These are phyloP conservation scores for Hypoxylon sp. DNA, from an alignment of 2,329 filamentous ascomycete species.

Conservation along the genomic window DNA sequence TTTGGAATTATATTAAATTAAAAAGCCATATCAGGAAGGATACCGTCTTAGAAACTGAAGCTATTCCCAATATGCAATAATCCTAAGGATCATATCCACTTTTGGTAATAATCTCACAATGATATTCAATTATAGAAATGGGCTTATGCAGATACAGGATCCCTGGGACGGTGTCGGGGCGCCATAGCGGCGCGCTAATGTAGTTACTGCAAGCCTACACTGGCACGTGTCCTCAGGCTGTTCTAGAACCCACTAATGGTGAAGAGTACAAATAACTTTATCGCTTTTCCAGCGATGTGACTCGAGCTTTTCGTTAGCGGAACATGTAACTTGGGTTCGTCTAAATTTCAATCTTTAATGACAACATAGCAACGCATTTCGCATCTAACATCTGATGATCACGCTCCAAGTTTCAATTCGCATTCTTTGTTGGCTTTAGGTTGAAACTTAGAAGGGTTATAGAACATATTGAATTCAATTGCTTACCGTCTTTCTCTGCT, in stretches of 20 bases:
- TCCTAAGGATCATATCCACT: no score
- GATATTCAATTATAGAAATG: no score
- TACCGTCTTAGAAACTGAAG: no score
- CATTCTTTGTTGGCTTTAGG: slow-evolving; percentile 23
- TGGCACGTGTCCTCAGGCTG: slow-evolving; percentile 47
- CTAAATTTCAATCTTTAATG: slow-evolving; percentile 29
- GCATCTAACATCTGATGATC: slow-evolving; percentile 32
- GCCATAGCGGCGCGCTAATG: no score
- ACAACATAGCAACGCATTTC: slow-evolving; percentile 31
- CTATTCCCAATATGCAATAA: no score
- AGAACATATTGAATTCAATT: slow-evolving; percentile 5
- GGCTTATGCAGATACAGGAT: no score
- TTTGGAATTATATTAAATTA: no score
- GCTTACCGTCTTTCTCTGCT: slow-evolving; percentile 24
- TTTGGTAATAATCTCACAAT: no score
- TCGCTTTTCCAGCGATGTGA: slow-evolving; percentile 11
- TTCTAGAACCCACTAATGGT: slow-evolving; percentile 29
- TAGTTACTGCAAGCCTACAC: slow-evolving; percentile 29
- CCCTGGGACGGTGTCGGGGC: no score
- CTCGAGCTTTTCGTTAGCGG: slow-evolving; percentile 28
- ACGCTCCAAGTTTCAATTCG: slow-evolving; percentile 19
- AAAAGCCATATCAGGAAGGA: no score
- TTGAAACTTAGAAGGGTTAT: slow-evolving; percentile 7
- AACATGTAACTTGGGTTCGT: slow-evolving; percentile 25
- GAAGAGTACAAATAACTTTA: slow-evolving; percentile 32